phyloP scores from a whole-genome alignment of 2,329 filamentous ascomycete species.

The Penicillium sp. region DNA sequence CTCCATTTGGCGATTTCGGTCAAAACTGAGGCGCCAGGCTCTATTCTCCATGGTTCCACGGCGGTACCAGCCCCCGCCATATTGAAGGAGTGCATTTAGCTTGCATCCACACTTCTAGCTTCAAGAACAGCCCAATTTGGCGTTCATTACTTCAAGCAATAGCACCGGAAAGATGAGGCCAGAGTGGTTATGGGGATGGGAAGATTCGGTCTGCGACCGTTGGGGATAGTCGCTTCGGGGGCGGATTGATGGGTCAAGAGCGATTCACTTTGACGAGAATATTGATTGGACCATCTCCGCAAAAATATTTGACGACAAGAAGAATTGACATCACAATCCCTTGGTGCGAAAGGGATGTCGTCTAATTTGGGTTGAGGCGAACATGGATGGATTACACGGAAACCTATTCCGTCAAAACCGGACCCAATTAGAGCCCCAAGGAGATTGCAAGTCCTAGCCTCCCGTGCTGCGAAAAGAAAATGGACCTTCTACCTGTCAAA shows the following conservation, averaged over 20 bases:
- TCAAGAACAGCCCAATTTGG: neutral
- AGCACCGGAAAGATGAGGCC: neutral
- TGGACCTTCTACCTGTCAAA: no score
- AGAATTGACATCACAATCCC: neutral
- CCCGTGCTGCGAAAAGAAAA: no score
- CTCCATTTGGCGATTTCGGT: neutral
- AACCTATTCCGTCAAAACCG: no score
- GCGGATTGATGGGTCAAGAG: neutral
- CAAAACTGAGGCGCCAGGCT: neutral
- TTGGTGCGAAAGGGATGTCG: neutral
- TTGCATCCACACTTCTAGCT: neutral
- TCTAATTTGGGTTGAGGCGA: neutral
- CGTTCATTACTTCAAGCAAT: neutral
- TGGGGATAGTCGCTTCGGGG: neutral
- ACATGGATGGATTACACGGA: no score
- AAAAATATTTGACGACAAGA: no score
- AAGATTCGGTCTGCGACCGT: neutral
- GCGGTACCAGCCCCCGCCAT: neutral
- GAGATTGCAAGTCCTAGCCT: no score
- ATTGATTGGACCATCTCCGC: neutral
- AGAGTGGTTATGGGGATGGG: neutral
- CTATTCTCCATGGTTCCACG: neutral
- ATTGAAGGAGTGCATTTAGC: neutral
- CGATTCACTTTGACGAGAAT: neutral
- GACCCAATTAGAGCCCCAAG: no score